Evolutionary conservation across 2,329 filamentous ascomycete species (phyloP).

Genomic region (Calonectria hongkongensis): DNA sequence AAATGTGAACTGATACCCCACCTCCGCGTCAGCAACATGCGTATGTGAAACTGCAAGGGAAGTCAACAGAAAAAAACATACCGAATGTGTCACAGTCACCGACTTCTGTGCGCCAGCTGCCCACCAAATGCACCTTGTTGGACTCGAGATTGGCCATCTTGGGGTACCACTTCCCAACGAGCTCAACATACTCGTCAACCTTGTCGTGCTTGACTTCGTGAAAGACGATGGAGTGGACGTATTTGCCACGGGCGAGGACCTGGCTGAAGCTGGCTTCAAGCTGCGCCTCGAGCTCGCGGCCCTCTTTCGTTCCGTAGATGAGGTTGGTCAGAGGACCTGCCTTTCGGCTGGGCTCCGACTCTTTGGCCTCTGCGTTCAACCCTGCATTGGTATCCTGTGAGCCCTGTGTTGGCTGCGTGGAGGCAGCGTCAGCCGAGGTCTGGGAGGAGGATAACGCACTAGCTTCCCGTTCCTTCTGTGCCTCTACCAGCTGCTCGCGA

Average conservation of each 20-base stretch:
- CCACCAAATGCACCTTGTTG: constrained; percentile 96
- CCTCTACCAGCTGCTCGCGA: constrained; percentile 85
- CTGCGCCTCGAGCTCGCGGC: constrained; percentile 93
- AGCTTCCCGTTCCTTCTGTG: constrained; percentile 89
- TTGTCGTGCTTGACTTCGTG: constrained; percentile 97
- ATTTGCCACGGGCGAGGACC: constrained; percentile 95
- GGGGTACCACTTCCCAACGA: constrained; percentile 95
- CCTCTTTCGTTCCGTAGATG: constrained; percentile 98
- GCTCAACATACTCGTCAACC: constrained; percentile 93
- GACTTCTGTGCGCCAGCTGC: constrained; percentile 98
- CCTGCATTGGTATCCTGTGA: constrained; percentile 61
- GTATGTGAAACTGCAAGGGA: not conserved
- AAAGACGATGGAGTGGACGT: constrained; percentile 97
- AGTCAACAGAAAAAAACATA: constrained; percentile 67
- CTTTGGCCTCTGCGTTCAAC: constrained; percentile 72
- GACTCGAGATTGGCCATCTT: constrained; percentile 88
- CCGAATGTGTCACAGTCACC: constrained; percentile 98
- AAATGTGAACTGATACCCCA: constrained; percentile 87
- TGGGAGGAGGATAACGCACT: constrained; percentile 76
- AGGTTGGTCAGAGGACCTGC: constrained; percentile 86
- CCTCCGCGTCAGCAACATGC: constrained; percentile 40
- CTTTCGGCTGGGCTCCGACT: constrained; percentile 77
- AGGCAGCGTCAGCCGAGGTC: constrained; percentile 66
- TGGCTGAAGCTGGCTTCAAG: constrained; percentile 98
- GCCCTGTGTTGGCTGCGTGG: constrained; percentile 62